phyloP scores from a whole-genome alignment of 1,284 basidiomycete genomes.

The Xerocomus alliaceus region DNA sequence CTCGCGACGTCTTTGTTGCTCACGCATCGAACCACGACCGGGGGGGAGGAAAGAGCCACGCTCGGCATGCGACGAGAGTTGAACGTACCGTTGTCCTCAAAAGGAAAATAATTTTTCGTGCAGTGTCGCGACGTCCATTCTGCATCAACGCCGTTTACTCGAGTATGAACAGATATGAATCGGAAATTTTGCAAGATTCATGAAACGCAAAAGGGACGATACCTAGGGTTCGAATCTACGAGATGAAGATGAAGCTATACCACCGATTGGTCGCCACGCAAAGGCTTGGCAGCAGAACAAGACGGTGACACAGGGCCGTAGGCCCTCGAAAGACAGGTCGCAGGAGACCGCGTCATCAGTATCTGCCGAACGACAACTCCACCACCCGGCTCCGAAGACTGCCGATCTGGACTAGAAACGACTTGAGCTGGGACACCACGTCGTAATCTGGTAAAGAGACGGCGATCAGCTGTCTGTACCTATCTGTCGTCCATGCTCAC shows the following conservation, averaged over 20 bases:
- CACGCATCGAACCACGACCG: neutral
- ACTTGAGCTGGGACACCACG: neutral
- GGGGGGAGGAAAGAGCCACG: too few relatives aligned
- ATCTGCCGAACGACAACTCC: neutral
- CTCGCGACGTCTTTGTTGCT: neutral
- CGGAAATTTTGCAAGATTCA: constrained; percentile 17
- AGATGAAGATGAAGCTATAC: constrained; percentile 1
- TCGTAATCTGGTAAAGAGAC: constrained; percentile 12
- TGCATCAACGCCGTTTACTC: constrained; percentile 30
- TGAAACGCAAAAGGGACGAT: constrained; percentile 2
- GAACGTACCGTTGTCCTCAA: too few relatives aligned
- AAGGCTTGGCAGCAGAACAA: neutral
- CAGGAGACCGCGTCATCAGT: neutral
- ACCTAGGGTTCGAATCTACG: constrained; percentile 13
- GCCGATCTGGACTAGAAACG: constrained; percentile 11
- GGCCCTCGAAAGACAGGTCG: neutral
- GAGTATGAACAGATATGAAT: constrained; percentile 20
- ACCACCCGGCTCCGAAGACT: constrained; percentile 20
- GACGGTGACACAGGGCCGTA: constrained; percentile 10
- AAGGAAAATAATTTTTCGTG: constrained; percentile 1
- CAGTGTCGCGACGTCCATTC: neutral
- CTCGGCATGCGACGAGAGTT: too few relatives aligned
- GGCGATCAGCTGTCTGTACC: constrained; percentile 38
- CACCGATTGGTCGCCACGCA: too few relatives aligned
- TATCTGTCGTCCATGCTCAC: constrained; percentile 21